Evolutionary conservation across 805 yeast species (phyloP).

Genomic region (Candida succiphila): DNA sequence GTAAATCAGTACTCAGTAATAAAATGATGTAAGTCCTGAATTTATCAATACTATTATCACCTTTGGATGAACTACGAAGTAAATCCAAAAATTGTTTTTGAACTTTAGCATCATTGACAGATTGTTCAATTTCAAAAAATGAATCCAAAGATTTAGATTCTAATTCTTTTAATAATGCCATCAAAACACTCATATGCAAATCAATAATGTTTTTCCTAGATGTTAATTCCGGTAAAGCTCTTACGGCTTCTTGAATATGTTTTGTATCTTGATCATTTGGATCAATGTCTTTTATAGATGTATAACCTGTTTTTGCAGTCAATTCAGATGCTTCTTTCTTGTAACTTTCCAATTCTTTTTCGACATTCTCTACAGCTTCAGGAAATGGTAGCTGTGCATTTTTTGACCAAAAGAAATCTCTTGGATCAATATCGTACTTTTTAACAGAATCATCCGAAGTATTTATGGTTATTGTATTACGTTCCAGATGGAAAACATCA

Average conservation of each 20-base stretch:
- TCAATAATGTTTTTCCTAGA: conserved; percentile 82
- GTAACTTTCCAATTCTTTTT: conserved; percentile 67
- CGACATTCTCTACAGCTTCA: conserved; percentile 97
- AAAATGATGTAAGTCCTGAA: conserved; percentile 82
- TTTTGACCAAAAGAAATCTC: conserved; percentile 84
- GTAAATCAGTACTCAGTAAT: conserved; percentile 40
- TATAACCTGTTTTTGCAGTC: conserved; percentile 64
- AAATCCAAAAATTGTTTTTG: conserved; percentile 52
- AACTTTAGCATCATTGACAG: conserved; percentile 49
- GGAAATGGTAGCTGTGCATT: conserved; percentile 91
- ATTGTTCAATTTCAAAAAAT: conserved; percentile 91
- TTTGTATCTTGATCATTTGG: conserved; percentile 50
- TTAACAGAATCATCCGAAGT: conserved; percentile 29
- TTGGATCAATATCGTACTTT: conserved; percentile 81
- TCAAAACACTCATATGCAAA: conserved; percentile 93
- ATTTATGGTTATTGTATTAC: conserved; percentile 69
- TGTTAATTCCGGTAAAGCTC: conserved; percentile 85
- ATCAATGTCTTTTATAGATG: conserved; percentile 68
- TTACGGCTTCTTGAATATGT: conserved; percentile 77
- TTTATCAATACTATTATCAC: conserved; percentile 57
- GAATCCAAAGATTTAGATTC: conserved; percentile 84
- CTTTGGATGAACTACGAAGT: conserved; percentile 42
- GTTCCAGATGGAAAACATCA: conserved; percentile 74
- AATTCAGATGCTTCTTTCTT: conserved; percentile 83
- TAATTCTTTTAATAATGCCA: conserved; percentile 71